A percentile compares a stretch with the other conserved stretches of the same genome.
These are phyloP conservation scores for Chaetothyriales sp. DNA, from an alignment of 2,329 filamentous ascomycete species.

Conservation along the genomic window DNA sequence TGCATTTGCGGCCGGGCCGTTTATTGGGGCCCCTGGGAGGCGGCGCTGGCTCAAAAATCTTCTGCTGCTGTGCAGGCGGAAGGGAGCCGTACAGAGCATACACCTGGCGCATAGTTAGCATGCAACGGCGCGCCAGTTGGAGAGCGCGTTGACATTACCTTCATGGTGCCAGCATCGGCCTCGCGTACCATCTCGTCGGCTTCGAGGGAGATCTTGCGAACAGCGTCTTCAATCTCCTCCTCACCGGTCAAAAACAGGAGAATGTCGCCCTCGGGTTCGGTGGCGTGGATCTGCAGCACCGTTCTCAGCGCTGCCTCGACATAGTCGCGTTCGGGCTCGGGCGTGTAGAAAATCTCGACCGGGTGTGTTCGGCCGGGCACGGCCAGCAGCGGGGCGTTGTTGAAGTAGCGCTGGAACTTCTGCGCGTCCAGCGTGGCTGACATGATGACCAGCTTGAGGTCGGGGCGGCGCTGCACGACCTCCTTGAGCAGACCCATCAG, in stretches of 20 bases:
- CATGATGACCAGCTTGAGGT: conserved; percentile 98
- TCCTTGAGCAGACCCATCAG: conserved; percentile 94
- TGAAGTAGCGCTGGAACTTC: conserved; percentile 97
- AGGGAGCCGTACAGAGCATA: conserved; percentile 92
- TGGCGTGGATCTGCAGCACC: conserved; percentile 90
- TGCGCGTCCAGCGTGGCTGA: conserved; percentile 93
- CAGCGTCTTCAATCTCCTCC: conserved; percentile 95
- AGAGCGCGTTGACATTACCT: conserved; percentile 17
- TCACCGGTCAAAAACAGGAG: conserved; percentile 92
- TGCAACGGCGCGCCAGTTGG: too few relatives aligned
- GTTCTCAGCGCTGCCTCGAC: conserved; percentile 90
- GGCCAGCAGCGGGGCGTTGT: conserved; percentile 79
- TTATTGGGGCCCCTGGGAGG: conserved; percentile 59
- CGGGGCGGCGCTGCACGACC: conserved; percentile 63
- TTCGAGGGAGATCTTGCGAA: conserved; percentile 79
- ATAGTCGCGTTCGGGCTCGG: conserved; percentile 90
- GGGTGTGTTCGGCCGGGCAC: conserved; percentile 92
- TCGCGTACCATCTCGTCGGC: conserved; percentile 84
- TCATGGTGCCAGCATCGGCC: conserved; percentile 77
- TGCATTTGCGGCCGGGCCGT: conserved; percentile 79
- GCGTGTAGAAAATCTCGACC: conserved; percentile 97
- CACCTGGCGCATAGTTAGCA: conserved; percentile 30
- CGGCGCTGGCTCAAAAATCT: conserved; percentile 85
- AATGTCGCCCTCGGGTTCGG: conserved; percentile 83
- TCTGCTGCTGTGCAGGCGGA: conserved; percentile 83